These are phyloP conservation scores for Colletotrichum sp. DNA, from an alignment of 2,329 filamentous ascomycete species.

Conservation along the genomic window DNA sequence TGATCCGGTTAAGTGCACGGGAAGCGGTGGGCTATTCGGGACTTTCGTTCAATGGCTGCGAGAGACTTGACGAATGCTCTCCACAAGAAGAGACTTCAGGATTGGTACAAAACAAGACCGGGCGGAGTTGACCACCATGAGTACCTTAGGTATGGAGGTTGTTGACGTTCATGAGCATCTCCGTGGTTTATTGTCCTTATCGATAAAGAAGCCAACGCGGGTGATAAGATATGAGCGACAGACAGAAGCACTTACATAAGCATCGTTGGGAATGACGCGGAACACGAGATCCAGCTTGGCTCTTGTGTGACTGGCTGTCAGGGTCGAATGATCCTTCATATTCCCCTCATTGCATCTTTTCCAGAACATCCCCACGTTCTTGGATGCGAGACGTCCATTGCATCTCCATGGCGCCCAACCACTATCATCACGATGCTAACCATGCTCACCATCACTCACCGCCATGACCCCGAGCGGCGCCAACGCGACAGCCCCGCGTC, in stretches of 20 bases:
- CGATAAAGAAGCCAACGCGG: neutral
- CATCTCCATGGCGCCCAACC: neutral
- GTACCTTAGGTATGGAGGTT: neutral
- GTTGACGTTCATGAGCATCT: neutral
- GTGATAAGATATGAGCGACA: neutral
- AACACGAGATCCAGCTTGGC: neutral
- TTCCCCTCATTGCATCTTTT: neutral
- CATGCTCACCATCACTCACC: neutral
- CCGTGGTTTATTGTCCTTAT: neutral
- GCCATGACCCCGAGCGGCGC: neutral
- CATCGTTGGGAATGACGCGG: neutral
- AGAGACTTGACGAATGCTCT: neutral
- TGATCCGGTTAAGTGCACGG: neutral
- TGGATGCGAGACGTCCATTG: neutral
- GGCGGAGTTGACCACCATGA: neutral
- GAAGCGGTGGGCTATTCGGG: neutral
- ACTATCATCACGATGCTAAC: neutral
- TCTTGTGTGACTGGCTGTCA: neutral
- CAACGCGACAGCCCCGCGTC: neutral
- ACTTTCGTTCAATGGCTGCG: neutral
- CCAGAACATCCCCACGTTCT: neutral
- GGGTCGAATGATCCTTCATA: neutral
- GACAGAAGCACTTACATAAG: neutral
- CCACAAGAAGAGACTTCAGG: neutral
- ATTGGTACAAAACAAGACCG: neutral